phyloP scores from a whole-genome alignment of 2,329 filamentous ascomycete species.

The Ophiostoma montium region DNA sequence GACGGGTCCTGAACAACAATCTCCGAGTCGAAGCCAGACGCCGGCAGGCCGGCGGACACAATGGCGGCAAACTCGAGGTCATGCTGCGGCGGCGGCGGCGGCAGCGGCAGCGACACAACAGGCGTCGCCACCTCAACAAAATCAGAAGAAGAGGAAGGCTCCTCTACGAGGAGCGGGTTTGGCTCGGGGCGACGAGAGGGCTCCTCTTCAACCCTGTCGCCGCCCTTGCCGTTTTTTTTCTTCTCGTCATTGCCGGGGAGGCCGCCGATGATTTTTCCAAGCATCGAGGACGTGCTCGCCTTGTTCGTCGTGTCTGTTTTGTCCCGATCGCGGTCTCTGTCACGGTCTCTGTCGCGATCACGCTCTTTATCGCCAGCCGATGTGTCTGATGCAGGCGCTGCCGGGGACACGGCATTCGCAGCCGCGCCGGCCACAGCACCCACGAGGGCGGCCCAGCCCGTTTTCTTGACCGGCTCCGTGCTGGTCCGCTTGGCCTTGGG shows the following conservation, averaged over 20 bases:
- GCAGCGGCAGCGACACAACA: no score
- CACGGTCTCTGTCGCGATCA: not conserved
- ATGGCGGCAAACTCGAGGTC: conserved; percentile 58
- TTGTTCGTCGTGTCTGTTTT: no score
- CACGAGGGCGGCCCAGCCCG: conserved; percentile 38
- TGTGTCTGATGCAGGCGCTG: conserved; percentile 1
- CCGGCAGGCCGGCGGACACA: conserved; percentile 51
- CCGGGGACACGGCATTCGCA: conserved; percentile 16
- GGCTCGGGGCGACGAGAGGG: conserved; percentile 6
- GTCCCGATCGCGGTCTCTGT: not conserved
- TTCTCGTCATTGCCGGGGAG: conserved; percentile 4
- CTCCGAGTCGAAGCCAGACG: conserved; percentile 57
- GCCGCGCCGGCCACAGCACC: conserved; percentile 31
- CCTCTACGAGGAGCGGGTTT: not conserved
- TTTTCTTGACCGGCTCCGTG: conserved; percentile 16
- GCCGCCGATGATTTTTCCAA: not conserved
- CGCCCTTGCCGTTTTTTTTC: conserved; percentile 5
- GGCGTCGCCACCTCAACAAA: no score
- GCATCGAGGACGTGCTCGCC: not conserved
- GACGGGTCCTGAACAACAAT: conserved; percentile 53
- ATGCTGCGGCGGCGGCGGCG: no score
- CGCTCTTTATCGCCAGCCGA: not conserved
- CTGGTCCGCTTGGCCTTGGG: conserved; percentile 17
- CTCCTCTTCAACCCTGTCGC: conserved; percentile 10
- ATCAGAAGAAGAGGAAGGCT: not conserved